phyloP scores from a whole-genome alignment of 2,329 filamentous ascomycete genomes.

The Lecanicillium sp. region DNA sequence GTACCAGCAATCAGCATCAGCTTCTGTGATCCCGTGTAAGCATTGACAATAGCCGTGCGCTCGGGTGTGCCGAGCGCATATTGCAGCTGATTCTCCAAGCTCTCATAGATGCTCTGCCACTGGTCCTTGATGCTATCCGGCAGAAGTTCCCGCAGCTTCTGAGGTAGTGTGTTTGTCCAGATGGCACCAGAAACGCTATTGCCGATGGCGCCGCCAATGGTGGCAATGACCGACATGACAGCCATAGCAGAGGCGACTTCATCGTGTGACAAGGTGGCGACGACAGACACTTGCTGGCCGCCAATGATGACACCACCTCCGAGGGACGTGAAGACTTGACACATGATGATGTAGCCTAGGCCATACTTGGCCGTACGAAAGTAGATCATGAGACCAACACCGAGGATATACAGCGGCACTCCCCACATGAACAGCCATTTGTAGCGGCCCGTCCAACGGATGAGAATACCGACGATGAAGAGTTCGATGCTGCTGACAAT shows the following conservation, averaged over 20 bases:
- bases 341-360: conserved; percentile 33
- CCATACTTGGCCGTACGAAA: conserved; percentile 26
- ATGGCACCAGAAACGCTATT: conserved; percentile 26
- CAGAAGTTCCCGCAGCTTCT: conserved; percentile 30
- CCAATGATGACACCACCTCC: conserved; percentile 23
- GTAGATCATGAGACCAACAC: conserved; percentile 28
- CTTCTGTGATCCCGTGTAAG: conserved; percentile 42
- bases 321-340: conserved; percentile 31
- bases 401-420: conserved; percentile 27
- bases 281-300: conserved; percentile 27
- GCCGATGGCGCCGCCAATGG: conserved; percentile 29
- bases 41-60: conserved; percentile 37
- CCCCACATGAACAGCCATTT: conserved; percentile 26
- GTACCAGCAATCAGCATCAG: conserved; percentile 33
- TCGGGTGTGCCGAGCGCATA: conserved; percentile 36
- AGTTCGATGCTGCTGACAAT: conserved; percentile 34
- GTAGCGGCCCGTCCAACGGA: conserved; percentile 28
- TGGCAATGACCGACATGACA: conserved; percentile 25
- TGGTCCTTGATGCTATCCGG: conserved; percentile 29
- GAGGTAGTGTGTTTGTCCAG: conserved; percentile 32
- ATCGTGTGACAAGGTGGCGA: conserved; percentile 27
- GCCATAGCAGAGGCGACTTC: conserved; percentile 30
- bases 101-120: conserved; percentile 37
- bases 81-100: conserved; percentile 28
- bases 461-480: conserved; percentile 33